Percentiles rank a stretch among this genome's conserved stretches.
Evolutionary conservation across 768 basidiomycete genomes (phyloP).

Genomic region (Strobilomyces dryophilus): DNA sequence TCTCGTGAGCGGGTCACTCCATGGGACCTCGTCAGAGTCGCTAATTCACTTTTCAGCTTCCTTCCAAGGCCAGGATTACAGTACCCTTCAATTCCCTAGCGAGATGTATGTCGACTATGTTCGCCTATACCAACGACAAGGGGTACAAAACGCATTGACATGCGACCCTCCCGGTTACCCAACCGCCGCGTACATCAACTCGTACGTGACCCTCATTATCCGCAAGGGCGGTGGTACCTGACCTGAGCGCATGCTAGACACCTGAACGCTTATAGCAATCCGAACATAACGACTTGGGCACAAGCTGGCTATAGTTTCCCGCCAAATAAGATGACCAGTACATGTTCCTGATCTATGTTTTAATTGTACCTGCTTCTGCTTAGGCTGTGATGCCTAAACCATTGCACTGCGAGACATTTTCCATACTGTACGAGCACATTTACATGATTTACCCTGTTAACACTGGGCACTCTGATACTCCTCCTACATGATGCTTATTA

Average conservation of each 20-base stretch:
- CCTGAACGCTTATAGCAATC: constrained; percentile 63
- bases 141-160: constrained; percentile 60
- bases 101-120: constrained; percentile 88
- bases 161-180: constrained; percentile 80
- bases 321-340: constrained; percentile 43
- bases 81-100: constrained; percentile 63
- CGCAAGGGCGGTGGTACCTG: background rate
- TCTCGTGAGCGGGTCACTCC: constrained; percentile 40
- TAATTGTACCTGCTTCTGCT: constrained; percentile 4
- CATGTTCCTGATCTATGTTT: constrained; percentile 17
- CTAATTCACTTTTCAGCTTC: constrained; percentile 35
- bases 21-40: background rate
- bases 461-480: constrained; percentile 4
- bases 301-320: constrained; percentile 75
- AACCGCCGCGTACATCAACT: constrained; percentile 74
- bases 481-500: constrained; percentile 10
- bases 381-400: constrained; percentile 13
- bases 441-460: constrained; percentile 23
- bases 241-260: constrained; percentile 20
- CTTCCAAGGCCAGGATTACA: constrained; percentile 49
- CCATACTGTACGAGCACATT: constrained; percentile 25
- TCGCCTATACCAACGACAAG: constrained; percentile 79
- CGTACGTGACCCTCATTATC: constrained; percentile 34
- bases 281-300: constrained; percentile 85
- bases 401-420: constrained; percentile 16